A percentile compares a stretch with the other conserved stretches of the same genome.
Evolutionary conservation across 164 flowering plant species (phyloP).

Genomic region (Chimonanthus salicifolius): DNA sequence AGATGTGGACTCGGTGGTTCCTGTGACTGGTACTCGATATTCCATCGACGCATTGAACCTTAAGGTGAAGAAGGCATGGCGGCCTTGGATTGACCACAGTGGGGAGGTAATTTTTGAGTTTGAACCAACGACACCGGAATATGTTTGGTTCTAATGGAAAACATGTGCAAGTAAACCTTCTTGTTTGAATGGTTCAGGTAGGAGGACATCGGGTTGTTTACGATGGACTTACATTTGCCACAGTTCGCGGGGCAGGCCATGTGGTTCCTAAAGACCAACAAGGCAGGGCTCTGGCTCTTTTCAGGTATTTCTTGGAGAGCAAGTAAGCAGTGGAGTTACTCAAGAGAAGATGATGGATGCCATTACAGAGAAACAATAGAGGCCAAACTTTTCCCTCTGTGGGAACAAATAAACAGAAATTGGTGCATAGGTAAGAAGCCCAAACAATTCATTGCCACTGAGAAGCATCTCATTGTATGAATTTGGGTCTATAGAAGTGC

Average conservation of each 20-base stretch:
- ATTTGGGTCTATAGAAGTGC: no score
- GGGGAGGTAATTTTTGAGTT: not conserved
- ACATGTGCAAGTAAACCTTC: not conserved
- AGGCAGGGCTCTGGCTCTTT: not conserved
- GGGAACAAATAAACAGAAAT: no score
- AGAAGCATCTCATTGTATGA: no score
- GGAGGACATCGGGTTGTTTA: slow-evolving; percentile 35
- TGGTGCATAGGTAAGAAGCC: no score
- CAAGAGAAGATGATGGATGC: no score
- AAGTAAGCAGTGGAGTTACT: not conserved
- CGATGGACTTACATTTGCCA: slow-evolving; percentile 29
- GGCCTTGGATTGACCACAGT: not conserved
- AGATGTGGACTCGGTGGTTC: not conserved
- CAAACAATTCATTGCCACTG: no score
- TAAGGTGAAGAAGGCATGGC: not conserved
- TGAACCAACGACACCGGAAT: not conserved
- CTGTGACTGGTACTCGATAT: not conserved
- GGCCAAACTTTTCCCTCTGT: no score
- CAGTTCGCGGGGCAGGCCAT: slow-evolving; percentile 40
- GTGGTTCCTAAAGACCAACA: slow-evolving; percentile 34
- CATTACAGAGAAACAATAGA: no score
- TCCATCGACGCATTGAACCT: not conserved
- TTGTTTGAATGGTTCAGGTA: slow-evolving; percentile 19
- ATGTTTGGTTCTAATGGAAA: not conserved
- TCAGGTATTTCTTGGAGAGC: not conserved